phyloP scores from a whole-genome alignment of 352 stramenopile genomes.

The Phytophthora pini region DNA sequence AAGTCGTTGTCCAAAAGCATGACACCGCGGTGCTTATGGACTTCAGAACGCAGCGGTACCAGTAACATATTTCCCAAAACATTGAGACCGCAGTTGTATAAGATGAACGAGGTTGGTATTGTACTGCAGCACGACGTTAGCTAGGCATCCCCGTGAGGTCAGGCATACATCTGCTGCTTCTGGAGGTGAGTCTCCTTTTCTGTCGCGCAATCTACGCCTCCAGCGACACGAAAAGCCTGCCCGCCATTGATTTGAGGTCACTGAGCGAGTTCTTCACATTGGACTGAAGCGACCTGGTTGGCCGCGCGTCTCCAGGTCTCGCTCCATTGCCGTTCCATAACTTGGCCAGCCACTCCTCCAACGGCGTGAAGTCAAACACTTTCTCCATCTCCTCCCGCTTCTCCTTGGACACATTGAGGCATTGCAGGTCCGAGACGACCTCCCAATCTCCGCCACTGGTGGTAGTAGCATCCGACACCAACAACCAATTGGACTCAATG shows the following conservation, averaged over 20 bases:
- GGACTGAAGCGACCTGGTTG: slow-evolving; percentile 40
- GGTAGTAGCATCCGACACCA: slow-evolving; percentile 72
- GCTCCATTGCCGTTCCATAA: slow-evolving; percentile 53
- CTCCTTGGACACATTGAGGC: slow-evolving; percentile 60
- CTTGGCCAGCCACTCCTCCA: slow-evolving; percentile 74
- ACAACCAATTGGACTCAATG: slow-evolving; percentile 85
- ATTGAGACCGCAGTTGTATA: slow-evolving; percentile 6
- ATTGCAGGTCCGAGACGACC: slow-evolving; percentile 71
- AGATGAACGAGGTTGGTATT: slow-evolving; percentile 24
- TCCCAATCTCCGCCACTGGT: slow-evolving; percentile 71
- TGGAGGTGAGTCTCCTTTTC: not conserved
- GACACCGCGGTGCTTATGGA: too few relatives aligned
- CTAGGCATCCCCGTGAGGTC: not conserved
- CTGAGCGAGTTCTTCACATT: slow-evolving; percentile 67
- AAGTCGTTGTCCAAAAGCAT: too few relatives aligned
- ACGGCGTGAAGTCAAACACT: slow-evolving; percentile 57
- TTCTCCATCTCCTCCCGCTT: slow-evolving; percentile 69
- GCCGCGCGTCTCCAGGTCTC: slow-evolving; percentile 12
- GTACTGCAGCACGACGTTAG: slow-evolving; percentile 19
- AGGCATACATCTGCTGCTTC: slow-evolving; percentile 6
- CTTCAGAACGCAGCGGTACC: too few relatives aligned
- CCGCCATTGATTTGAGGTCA: slow-evolving; percentile 63
- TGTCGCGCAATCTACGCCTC: slow-evolving; percentile 26
- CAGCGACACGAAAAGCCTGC: slow-evolving; percentile 58
- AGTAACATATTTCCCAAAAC: too few relatives aligned